Evolutionary conservation across 441 rosid genomes (phyloP).

Genomic region (Corymbia calophylla): DNA sequence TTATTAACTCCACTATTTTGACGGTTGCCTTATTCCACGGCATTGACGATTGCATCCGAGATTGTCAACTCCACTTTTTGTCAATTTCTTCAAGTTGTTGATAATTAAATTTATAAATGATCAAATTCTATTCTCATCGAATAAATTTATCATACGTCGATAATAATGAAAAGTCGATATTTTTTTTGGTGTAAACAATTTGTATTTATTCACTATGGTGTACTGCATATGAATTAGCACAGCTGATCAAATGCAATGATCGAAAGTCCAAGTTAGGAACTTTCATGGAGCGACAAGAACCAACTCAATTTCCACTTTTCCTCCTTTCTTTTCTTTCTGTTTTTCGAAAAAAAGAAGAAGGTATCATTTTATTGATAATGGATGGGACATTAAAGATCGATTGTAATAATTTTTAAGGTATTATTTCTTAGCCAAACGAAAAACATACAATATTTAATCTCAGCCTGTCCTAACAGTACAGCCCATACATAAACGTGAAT

Average conservation of each 20-base stretch:
- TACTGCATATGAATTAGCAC: background rate
- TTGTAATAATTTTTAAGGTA: background rate
- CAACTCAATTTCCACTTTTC: background rate
- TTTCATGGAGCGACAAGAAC: background rate
- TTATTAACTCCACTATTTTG: no score
- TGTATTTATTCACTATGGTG: background rate
- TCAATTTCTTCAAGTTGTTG: no score
- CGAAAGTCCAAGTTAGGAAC: background rate
- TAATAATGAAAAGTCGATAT: no score
- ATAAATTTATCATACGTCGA: background rate
- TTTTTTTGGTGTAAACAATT: background rate
- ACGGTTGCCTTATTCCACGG: no score
- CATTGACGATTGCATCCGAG: rapidly evolving
- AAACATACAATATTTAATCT: background rate
- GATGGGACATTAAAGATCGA: background rate
- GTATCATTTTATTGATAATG: background rate
- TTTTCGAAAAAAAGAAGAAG: background rate
- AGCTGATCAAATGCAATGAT: background rate
- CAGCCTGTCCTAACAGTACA: background rate
- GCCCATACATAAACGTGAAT: background rate
- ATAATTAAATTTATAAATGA: no score
- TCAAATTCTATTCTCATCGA: no score
- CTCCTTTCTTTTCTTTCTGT: background rate
- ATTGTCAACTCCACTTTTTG: background rate
- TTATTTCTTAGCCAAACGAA: background rate